Conservation (phyloP, 495 filamentous ascomycete species). For the Neurospora tetraspora region DNA sequence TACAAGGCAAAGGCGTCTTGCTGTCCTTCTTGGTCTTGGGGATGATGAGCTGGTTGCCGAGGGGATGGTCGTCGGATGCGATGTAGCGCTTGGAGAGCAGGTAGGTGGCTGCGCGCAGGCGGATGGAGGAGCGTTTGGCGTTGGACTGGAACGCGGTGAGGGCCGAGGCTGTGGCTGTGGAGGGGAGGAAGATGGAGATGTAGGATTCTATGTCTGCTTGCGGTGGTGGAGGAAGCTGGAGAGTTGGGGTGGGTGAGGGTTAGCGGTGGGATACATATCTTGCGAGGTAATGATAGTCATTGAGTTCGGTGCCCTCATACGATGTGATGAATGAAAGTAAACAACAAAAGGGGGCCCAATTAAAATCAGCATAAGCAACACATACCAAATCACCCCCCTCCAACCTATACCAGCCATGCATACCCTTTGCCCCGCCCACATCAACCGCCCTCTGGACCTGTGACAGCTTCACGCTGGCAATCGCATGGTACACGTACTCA, state of each 20-base stretch:
- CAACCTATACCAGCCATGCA: slow-evolving; percentile 32
- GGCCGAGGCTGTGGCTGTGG: slow-evolving; percentile 37
- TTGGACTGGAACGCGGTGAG: slow-evolving; percentile 45
- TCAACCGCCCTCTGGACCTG: slow-evolving; percentile 44
- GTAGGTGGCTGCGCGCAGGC: slow-evolving; percentile 37
- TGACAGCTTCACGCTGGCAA: slow-evolving; percentile 36
- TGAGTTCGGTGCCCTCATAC: background rate
- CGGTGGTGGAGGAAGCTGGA: slow-evolving; percentile 33
- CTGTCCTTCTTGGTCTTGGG: slow-evolving; percentile 3
- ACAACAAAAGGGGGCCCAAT: background rate
- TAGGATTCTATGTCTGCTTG: slow-evolving; percentile 45
- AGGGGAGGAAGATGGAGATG: slow-evolving; percentile 45
- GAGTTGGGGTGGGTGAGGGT: slow-evolving; percentile 3
- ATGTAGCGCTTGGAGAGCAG: slow-evolving; percentile 34
- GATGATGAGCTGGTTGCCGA: background rate
- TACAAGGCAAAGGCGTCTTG: slow-evolving; percentile 15
- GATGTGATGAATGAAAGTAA: background rate
- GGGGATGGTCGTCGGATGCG: slow-evolving; percentile 15
- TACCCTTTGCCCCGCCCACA: slow-evolving; percentile 30
- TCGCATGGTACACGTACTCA: slow-evolving; percentile 49
- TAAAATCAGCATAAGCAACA: background rate
- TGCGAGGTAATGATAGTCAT: background rate
- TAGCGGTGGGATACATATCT: background rate
- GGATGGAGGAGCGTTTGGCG: slow-evolving; percentile 47
- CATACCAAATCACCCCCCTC: slow-evolving; percentile 23